Evolutionary conservation across 768 basidiomycete genomes (phyloP).

Genomic region (Symmetrospora coprosmae): DNA sequence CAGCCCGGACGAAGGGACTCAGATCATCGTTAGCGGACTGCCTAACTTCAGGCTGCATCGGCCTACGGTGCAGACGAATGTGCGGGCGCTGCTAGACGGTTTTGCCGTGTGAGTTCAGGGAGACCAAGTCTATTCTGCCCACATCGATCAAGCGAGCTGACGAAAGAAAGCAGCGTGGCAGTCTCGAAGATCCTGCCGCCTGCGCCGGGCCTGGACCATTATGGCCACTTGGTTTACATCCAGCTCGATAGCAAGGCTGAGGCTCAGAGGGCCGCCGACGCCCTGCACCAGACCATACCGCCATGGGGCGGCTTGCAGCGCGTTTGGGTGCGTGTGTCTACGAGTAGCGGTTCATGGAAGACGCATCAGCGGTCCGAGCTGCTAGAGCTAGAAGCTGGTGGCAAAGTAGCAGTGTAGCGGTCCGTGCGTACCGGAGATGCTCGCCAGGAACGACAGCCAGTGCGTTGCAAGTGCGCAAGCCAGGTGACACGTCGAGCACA

Average conservation of each 20-base stretch:
- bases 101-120: not conserved
- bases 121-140: not conserved
- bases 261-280: not conserved
- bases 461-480: too few species aligned
- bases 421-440: too few species aligned
- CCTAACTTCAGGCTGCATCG: not conserved
- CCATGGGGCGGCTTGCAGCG: slow-evolving; percentile 13
- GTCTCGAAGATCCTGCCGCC: not conserved
- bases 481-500: too few species aligned
- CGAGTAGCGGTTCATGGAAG: too few species aligned
- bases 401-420: too few species aligned
- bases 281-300: not conserved
- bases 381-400: too few species aligned
- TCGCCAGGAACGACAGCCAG: too few species aligned
- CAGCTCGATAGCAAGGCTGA: not conserved
- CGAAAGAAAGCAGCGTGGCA: not conserved
- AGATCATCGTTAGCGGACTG: not conserved
- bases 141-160: not conserved
- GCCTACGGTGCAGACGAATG: not conserved
- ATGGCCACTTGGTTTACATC: not conserved
- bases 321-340: too few species aligned
- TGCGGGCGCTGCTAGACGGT: not conserved
- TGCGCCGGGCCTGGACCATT: not conserved
- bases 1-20: not conserved
- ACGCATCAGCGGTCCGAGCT: too few species aligned